These are phyloP conservation scores for Rhamnella rubrinervis DNA, from an alignment of 331 rosid species.

Conservation along the genomic window DNA sequence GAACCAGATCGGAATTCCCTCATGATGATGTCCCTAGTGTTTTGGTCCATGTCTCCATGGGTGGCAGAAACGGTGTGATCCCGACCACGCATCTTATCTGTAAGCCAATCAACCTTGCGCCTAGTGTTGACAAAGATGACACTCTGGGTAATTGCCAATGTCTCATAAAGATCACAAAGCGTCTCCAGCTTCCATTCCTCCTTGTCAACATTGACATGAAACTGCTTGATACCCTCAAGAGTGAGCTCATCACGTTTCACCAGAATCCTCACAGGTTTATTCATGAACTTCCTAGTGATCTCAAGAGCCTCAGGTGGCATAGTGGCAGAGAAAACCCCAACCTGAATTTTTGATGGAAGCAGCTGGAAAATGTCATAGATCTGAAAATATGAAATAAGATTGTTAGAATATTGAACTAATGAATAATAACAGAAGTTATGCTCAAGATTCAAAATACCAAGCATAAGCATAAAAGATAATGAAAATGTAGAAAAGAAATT, in stretches of 20 bases:
- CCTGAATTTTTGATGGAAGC: constrained; percentile 73
- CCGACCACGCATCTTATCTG: constrained; percentile 66
- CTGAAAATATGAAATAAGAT: constrained; percentile 24
- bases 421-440: background rate
- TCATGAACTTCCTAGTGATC: constrained; percentile 76
- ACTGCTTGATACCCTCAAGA: constrained; percentile 68
- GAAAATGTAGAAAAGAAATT: background rate
- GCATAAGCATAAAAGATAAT: background rate
- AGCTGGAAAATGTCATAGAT: constrained; percentile 80
- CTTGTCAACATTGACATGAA: constrained; percentile 59
- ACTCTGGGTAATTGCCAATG: constrained; percentile 72
- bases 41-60: constrained; percentile 89
- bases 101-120: constrained; percentile 74
- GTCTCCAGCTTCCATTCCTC: constrained; percentile 83
- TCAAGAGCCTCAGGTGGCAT: constrained; percentile 82
- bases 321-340: constrained; percentile 78
- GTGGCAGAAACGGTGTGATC: constrained; percentile 81
- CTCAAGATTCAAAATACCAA: too few relatives aligned
- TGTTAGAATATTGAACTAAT: constrained; percentile 1
- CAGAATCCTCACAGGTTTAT: constrained; percentile 65
- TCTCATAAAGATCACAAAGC: constrained; percentile 67
- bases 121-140: constrained; percentile 74
- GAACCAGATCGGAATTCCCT: constrained; percentile 83
- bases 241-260: constrained; percentile 76
- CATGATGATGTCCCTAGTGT: constrained; percentile 78